These are phyloP conservation scores for Podaxis pistillaris DNA, from an alignment of 768 basidiomycete species.

Conservation along the genomic window DNA sequence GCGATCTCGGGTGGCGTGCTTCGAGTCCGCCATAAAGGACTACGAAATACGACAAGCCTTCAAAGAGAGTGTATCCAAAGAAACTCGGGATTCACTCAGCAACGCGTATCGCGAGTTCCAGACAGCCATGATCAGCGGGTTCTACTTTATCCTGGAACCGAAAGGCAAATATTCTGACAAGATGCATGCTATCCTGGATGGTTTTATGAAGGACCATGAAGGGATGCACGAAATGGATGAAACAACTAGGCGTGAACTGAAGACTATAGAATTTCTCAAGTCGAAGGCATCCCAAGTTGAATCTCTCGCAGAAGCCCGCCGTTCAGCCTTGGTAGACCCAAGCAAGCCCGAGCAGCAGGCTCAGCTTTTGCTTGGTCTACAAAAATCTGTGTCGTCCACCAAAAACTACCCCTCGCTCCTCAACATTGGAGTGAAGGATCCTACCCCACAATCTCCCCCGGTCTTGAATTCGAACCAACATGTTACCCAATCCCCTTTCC, in stretches of 20 bases:
- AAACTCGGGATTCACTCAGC: conserved; percentile 67
- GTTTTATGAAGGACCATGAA: conserved; percentile 70
- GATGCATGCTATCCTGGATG: conserved; percentile 81
- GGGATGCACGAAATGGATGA: conserved; percentile 72
- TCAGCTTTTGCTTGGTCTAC: conserved; percentile 49
- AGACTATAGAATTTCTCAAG: conserved; percentile 82
- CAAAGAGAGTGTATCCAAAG: conserved; percentile 56
- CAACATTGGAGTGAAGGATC: conserved; percentile 15
- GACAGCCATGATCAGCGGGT: conserved; percentile 86
- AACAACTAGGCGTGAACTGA: conserved; percentile 78
- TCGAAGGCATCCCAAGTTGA: conserved; percentile 59
- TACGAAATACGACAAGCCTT: conserved; percentile 76
- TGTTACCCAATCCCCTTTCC: conserved; percentile 51
- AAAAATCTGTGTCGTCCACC: conserved; percentile 35
- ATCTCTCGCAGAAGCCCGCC: conserved; percentile 30
- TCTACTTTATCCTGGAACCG: conserved; percentile 80
- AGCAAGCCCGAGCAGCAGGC: conserved; percentile 43
- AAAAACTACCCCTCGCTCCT: conserved; percentile 30
- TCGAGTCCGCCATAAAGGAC: conserved; percentile 87
- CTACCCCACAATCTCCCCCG: conserved; percentile 29
- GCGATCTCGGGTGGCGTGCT: conserved; percentile 82
- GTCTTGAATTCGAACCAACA: conserved; percentile 24
- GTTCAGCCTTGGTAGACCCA: conserved; percentile 24
- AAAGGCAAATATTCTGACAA: conserved; percentile 61
- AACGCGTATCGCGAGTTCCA: conserved; percentile 88